Evolutionary conservation across 192 early-diverging fungal genomes (phyloP), one percentile per base, ranked within the genome.

Genomic region (Pecoramyces ruminantium): DNA sequence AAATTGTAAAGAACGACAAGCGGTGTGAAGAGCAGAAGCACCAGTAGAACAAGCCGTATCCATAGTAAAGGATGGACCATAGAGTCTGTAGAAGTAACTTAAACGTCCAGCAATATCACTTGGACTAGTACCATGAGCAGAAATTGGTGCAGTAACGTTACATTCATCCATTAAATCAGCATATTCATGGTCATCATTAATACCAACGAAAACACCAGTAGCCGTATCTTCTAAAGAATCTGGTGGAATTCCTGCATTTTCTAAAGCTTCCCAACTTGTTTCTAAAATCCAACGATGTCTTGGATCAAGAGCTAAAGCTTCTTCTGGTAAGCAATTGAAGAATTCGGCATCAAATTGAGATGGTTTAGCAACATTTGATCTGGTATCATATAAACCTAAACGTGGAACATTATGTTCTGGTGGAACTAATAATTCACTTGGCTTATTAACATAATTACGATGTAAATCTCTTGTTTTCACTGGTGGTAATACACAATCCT

Each of bases 1-100:
- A 78, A 25, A 13, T 58, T 29, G n/a, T 78, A 85, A 82, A 2
- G 85, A 85, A 28, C 83, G 28, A 15, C 82, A 38, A 28, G 85
- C 85, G 21, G 81, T 39, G 39, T 86, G 82, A 79, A 85, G 58
- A 16, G 84, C 85, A 21, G 81, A 81, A 4, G 29, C 78, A 78
- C 82, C 78, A 77, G 84, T 79, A 27, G 85, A 85, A 77, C 85
- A 85, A 11, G 85, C 85, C 17, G 81, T 85, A 78, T 85, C 85
- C 51, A 84, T n/a, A 12, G 83, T 27, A 30, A 85, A 21, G 30
- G 79, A 78, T 27, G 85, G 85, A 15, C 85, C 85, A 18, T 39
- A 78, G 27, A 85, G 29, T 29, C 86, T 38, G 38, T 85, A 85
- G 28, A 40, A 42, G 77, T 80, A 85, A 77, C 42, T 51, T 51